Conservation (phyloP, 164 flowering plant species). For the Umbellularia californica region DNA sequence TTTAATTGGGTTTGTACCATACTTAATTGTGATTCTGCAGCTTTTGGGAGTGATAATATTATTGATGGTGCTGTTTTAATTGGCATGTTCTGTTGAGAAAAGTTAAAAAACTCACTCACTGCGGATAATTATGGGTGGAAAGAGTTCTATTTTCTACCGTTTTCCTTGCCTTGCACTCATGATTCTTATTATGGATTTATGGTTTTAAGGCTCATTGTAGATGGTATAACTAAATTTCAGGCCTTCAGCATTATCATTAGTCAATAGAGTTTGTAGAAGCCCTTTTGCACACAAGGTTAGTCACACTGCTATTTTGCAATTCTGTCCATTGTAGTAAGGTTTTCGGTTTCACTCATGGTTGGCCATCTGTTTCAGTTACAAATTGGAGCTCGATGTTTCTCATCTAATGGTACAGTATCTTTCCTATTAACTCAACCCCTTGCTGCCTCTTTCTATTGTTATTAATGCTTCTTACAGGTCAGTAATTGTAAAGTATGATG, state of each 20-base stretch:
- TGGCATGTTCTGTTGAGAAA: not conserved
- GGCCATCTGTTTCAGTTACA: constrained; percentile 40
- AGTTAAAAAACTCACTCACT: not conserved
- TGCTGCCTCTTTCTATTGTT: not conserved
- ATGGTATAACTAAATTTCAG: constrained; percentile 25
- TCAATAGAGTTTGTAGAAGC: constrained; percentile 21
- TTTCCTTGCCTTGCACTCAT: not conserved
- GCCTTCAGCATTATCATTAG: constrained; percentile 21
- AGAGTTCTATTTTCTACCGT: not conserved
- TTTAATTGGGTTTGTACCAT: not conserved
- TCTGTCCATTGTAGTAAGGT: not conserved
- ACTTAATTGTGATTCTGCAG: not conserved
- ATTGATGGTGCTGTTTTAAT: not conserved
- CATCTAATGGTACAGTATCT: constrained; percentile 54
- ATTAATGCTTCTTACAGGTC: too few relatives aligned
- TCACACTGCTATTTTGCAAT: constrained; percentile 4
- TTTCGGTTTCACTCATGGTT: constrained; percentile 15
- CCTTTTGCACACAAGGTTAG: constrained; percentile 44
- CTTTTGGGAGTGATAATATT: not conserved
- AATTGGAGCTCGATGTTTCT: constrained; percentile 42
- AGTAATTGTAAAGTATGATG: too few relatives aligned
- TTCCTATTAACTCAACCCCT: not conserved
- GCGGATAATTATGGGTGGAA: not conserved
- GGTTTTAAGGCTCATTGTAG: not conserved
- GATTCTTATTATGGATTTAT: not conserved